These are phyloP conservation scores for Withania somnifera DNA, from an alignment of 305 asterid species.

Conservation along the genomic window DNA sequence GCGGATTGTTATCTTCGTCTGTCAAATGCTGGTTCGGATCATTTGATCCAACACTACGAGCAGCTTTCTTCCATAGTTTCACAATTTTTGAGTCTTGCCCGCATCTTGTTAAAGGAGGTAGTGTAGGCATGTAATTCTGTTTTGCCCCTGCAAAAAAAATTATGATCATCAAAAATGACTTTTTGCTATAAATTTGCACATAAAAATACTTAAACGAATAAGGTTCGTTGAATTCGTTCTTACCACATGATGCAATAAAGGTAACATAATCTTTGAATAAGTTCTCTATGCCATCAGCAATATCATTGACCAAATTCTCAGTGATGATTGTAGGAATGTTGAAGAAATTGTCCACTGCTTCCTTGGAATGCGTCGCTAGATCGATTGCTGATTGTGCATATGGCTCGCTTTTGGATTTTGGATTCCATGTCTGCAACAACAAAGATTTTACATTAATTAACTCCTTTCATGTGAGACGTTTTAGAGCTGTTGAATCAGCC, in stretches of 20 bases:
- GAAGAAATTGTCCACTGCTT: slow-evolving; percentile 55
- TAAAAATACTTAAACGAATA: background rate
- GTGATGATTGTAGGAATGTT: slow-evolving; percentile 56
- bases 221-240: background rate
- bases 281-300: slow-evolving; percentile 60
- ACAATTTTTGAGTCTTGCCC: slow-evolving; percentile 54
- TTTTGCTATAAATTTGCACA: background rate
- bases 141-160: slow-evolving; percentile 48
- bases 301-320: slow-evolving; percentile 50
- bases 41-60: slow-evolving; percentile 45
- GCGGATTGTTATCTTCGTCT: slow-evolving; percentile 50
- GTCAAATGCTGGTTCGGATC: slow-evolving; percentile 18
- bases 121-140: slow-evolving; percentile 70
- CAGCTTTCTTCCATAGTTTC: slow-evolving; percentile 69
- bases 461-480: background rate
- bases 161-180: background rate
- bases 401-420: slow-evolving; percentile 77
- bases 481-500: background rate
- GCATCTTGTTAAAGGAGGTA: slow-evolving; percentile 81
- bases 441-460: background rate
- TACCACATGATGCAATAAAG: slow-evolving; percentile 76
- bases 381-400: slow-evolving; percentile 72
- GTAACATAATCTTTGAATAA: slow-evolving; percentile 58
- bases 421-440: slow-evolving; percentile 77
- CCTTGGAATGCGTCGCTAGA: slow-evolving; percentile 41